phyloP scores from a whole-genome alignment of 352 stramenopile genomes.

The Peronosclerospora sorghi region DNA sequence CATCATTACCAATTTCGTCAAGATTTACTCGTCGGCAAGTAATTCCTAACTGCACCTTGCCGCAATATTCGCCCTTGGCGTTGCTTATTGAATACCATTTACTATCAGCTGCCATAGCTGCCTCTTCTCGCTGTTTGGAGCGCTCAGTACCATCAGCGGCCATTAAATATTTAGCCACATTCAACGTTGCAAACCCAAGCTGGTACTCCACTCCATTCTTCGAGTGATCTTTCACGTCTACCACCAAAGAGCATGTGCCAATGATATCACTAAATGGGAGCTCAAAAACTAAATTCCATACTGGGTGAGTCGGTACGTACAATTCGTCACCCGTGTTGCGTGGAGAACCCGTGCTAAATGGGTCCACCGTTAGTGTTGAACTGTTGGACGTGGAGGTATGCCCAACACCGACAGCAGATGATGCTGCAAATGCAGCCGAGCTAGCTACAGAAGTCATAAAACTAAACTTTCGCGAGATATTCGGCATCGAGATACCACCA shows the following conservation, averaged over 20 bases:
- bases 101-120: conserved; percentile 52
- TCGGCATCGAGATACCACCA: conserved; percentile 54
- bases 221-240: conserved; percentile 57
- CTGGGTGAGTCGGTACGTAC: conserved; percentile 55
- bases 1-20: conserved; percentile 17
- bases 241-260: conserved; percentile 59
- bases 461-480: conserved; percentile 65
- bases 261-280: conserved; percentile 70
- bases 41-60: conserved; percentile 73
- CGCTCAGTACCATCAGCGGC: conserved; percentile 29
- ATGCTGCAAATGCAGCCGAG: conserved; percentile 25
- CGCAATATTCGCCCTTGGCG: conserved; percentile 76
- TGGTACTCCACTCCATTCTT: conserved; percentile 35
- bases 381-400: conserved; percentile 12
- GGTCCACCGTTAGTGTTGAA: conserved; percentile 15
- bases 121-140: conserved; percentile 45
- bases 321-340: conserved; percentile 44
- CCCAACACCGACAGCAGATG: conserved; percentile 16
- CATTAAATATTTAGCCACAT: conserved; percentile 82
- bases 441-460: conserved; percentile 41
- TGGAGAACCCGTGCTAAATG: conserved; percentile 47
- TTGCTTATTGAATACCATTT: conserved; percentile 84
- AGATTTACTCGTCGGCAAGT: conserved; percentile 38
- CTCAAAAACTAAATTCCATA: conserved; percentile 76
- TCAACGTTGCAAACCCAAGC: conserved; percentile 54